Conservation (phyloP, 2,329 filamentous ascomycete genomes). For the Hymenotorrendiella dingleyae region DNA sequence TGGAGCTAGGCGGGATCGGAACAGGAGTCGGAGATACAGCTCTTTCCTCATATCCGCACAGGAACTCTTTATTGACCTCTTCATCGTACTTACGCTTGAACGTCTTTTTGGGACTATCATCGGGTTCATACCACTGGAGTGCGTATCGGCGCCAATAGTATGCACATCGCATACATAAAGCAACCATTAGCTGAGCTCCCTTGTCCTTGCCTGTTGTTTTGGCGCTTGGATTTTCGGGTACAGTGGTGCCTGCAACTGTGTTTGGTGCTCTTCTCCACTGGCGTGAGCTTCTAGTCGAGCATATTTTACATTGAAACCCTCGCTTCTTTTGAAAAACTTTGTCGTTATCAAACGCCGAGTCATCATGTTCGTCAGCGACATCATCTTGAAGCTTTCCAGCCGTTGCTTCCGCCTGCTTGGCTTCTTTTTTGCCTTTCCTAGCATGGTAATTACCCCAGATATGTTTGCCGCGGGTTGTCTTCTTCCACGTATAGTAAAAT, state of each 20-base stretch:
- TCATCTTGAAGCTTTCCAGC: conserved; percentile 80
- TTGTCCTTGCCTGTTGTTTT: conserved; percentile 69
- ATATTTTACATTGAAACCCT: conserved; percentile 91
- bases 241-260: conserved; percentile 62
- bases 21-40: conserved; percentile 35
- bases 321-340: conserved; percentile 63
- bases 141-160: conserved; percentile 94
- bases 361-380: conserved; percentile 85
- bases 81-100: conserved; percentile 90
- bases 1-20: conserved; percentile 13
- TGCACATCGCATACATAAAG: conserved; percentile 84
- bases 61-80: conserved; percentile 72
- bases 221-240: conserved; percentile 56
- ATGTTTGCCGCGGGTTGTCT: conserved; percentile 75
- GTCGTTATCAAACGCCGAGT: conserved; percentile 88
- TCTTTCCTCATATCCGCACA: conserved; percentile 57
- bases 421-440: conserved; percentile 85
- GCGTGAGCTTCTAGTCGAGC: conserved; percentile 68
- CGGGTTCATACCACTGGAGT: conserved; percentile 90
- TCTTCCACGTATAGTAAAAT: conserved; percentile 98
- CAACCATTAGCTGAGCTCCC: conserved; percentile 65
- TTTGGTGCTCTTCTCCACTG: conserved; percentile 90
- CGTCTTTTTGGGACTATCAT: conserved; percentile 85
- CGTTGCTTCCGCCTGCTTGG: conserved; percentile 64
- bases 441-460: conserved; percentile 88